Base-by-base conservation (phyloP, 2,329 filamentous ascomycete species). In the Corniculantispora saksenae region DNA sequence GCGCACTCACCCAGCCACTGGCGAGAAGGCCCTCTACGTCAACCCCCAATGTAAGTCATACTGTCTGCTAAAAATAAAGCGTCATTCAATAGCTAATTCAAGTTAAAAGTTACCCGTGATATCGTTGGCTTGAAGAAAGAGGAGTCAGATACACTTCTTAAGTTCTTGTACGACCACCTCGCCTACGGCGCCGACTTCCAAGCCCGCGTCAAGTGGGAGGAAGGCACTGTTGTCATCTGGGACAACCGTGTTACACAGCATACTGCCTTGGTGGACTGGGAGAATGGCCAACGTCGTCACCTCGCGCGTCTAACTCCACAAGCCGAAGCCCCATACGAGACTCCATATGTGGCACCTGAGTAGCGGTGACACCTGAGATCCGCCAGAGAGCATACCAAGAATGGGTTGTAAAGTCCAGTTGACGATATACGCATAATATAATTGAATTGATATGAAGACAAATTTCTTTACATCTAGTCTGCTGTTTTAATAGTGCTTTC, bases 101-200 rank as follows among this genome's bases (percentile, higher is more conserved):
- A 7, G 17, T 43, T 43, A 6, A 5, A 50, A 89, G 86, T 93
- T 79, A 93, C 90, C 5, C 86, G 91, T 47, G 83, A 87, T 47
- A 93, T 94, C 64, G 85, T 93, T 1, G 91, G 91, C 12, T 86
- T 88, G 72, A 94, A 94, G 78, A 91, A 91, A 72, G 91, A 94
- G 72, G 92, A 94, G 75, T 91, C 87, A 6, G 91, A 94, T 67
- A 83, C 82, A 59, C 79, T 91, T 9, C 81, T 92, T 51, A 86
- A 90, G 70, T 89, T 92, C 74, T 79, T 92, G 5, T 91, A 78
- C 68, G 75, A 77, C 72, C 79, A 81, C 65, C 77, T 81, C 35
- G 74, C 75, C 1, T 72, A 72, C 19, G 78, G 78, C 54, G 86
- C 88, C 54, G 89, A 91, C 73, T 77, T 87, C 54, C 87, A 90